Evolutionary conservation across 495 filamentous ascomycete species (phyloP).

Genomic region (Daldinia decipiens): DNA sequence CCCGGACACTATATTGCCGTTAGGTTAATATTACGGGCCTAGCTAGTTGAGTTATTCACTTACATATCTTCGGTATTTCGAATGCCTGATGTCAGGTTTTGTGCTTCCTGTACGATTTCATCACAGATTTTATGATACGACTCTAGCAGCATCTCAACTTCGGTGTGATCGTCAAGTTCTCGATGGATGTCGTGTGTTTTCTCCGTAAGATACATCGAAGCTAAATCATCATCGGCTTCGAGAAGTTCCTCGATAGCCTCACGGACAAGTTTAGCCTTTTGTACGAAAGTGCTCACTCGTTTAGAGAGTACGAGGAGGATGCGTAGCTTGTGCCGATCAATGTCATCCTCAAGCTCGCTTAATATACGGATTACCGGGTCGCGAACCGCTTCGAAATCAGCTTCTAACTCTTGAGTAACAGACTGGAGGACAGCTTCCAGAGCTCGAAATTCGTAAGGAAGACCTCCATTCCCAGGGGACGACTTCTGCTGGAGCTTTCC

Average conservation of each 20-base stretch:
- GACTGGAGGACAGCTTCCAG: slow-evolving; percentile 84
- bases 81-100: slow-evolving; percentile 93
- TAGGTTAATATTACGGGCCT: slow-evolving; percentile 5
- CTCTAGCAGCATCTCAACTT: slow-evolving; percentile 95
- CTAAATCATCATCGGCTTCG: slow-evolving; percentile 96
- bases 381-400: slow-evolving; percentile 90
- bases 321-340: slow-evolving; percentile 91
- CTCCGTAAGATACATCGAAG: slow-evolving; percentile 94
- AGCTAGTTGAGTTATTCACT: slow-evolving; percentile 40
- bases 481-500: slow-evolving; percentile 68
- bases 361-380: slow-evolving; percentile 91
- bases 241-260: slow-evolving; percentile 95
- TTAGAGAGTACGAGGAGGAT: slow-evolving; percentile 93
- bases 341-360: slow-evolving; percentile 92
- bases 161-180: slow-evolving; percentile 89
- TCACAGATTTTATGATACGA: slow-evolving; percentile 98
- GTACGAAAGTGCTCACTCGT: slow-evolving; percentile 94
- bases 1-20: slow-evolving; percentile 74
- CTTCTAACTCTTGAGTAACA: slow-evolving; percentile 87
- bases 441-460: slow-evolving; percentile 78
- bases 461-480: slow-evolving; percentile 59
- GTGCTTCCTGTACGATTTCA: slow-evolving; percentile 94
- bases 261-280: slow-evolving; percentile 92
- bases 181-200: slow-evolving; percentile 77
- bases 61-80: slow-evolving; percentile 99